Base-by-base conservation (phyloP, 1,139 yeast species). In the Candida pseudoviswanathii region DNA sequence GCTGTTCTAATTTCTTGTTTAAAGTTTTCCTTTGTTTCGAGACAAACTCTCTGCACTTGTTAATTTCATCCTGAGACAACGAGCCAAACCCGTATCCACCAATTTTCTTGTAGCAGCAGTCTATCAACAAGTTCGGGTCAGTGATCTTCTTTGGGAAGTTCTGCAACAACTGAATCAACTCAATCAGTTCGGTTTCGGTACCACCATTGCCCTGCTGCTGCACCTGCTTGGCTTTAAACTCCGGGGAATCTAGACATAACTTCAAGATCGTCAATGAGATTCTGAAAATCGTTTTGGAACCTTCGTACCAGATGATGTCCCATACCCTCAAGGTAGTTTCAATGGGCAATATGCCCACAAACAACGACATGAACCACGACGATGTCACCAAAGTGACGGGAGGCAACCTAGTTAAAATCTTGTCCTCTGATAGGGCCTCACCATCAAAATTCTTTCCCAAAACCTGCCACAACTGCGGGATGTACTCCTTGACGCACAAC, bases 291-390 rank as follows among this genome's bases (percentile, higher is more conserved):
- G 95, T 82, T 62, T 89, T 90, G 1, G 96, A 86, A 24, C 91
- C 97, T 64, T 94, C 98, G 62, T 87, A 90, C 76, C 96, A 92
- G 49, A 94, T 69, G 46, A 95, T 89, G 66, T 94, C 99, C 99
- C 99, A 94, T 0, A 94, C 86, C 50, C 98, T 72, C 46, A 94
- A 71, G 8, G 89, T 86, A 0, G 96, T 84, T 63, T 94, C 98
- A 16, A 89, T 82, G 0, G 98, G 99, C 39, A 94, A 68, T 1
- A 85, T 82, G 0, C 96, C 96, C 38, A 92, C 90, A 68, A 88
- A 94, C 5, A 90, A 81, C 55, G 97, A 88, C 99, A 94, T 94
- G 65, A 94, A 94, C 99, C 99, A 94, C 44, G 96, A 86, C 0
- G 97, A 92, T 0, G 98, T 92, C 56, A 96, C 96, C 41, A 94